These are phyloP conservation scores for Aphanocladium album DNA, from an alignment of 2,329 filamentous ascomycete species.

Conservation along the genomic window DNA sequence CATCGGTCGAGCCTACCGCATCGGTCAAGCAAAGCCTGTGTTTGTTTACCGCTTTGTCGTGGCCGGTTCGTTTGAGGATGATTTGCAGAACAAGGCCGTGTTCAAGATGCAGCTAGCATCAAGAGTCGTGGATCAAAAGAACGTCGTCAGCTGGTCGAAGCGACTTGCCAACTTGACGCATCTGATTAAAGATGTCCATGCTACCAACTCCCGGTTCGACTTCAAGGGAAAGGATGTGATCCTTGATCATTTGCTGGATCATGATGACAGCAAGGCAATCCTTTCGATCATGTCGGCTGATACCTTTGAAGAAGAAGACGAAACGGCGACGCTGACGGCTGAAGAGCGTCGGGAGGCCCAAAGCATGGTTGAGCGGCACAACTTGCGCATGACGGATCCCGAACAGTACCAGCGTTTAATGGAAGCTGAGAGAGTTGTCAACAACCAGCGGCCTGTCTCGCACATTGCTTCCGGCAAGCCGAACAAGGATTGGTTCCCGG, in stretches of 20 bases:
- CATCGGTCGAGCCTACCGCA: slow-evolving; percentile 77
- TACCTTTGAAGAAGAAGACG: slow-evolving; percentile 66
- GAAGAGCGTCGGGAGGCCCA: slow-evolving; percentile 57
- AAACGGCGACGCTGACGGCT: slow-evolving; percentile 47
- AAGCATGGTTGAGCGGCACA: slow-evolving; percentile 28
- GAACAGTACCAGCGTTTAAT: slow-evolving; percentile 24
- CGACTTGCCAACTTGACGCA: slow-evolving; percentile 55
- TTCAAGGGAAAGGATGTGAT: slow-evolving; percentile 60
- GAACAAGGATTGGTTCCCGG: slow-evolving; percentile 1
- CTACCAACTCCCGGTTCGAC: slow-evolving; percentile 33
- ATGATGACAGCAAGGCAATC: slow-evolving; percentile 37
- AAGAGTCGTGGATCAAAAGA: slow-evolving; percentile 79
- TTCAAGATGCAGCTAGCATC: slow-evolving; percentile 80
- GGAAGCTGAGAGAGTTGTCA: not conserved
- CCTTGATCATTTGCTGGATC: slow-evolving; percentile 44
- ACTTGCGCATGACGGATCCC: slow-evolving; percentile 29
- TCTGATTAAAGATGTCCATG: slow-evolving; percentile 46
- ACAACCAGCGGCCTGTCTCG: not conserved
- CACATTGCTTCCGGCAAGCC: slow-evolving; percentile 4
- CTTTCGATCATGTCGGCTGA: slow-evolving; percentile 61
- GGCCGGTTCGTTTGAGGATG: slow-evolving; percentile 74
- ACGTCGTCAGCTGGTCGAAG: slow-evolving; percentile 61
- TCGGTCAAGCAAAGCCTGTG: slow-evolving; percentile 75
- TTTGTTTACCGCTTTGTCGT: slow-evolving; percentile 79
- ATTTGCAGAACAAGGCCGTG: slow-evolving; percentile 65